These are phyloP conservation scores for Venturia nashicola DNA, from an alignment of 2,329 filamentous ascomycete genomes.

Conservation along the genomic window DNA sequence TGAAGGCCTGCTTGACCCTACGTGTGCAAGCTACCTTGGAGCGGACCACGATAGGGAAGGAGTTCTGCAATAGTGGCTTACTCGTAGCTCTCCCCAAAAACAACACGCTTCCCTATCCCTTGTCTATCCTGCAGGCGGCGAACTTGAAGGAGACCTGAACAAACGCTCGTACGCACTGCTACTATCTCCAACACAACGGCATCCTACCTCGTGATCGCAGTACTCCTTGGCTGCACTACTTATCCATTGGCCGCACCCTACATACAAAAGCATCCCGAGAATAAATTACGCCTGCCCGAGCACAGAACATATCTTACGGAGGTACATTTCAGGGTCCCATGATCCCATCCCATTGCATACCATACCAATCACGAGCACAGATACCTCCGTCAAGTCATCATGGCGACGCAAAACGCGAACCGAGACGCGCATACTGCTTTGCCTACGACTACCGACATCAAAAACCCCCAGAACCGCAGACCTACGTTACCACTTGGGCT, in stretches of 20 bases:
- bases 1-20: too few species aligned
- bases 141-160: not conserved
- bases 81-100: too few species aligned
- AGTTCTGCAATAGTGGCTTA: too few species aligned
- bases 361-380: not conserved
- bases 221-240: not conserved
- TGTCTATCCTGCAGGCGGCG: too few species aligned
- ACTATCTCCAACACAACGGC: not conserved
- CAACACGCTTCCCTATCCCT: not conserved
- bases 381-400: not conserved
- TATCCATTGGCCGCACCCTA: not conserved
- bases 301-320: not conserved
- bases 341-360: too few species aligned
- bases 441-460: not conserved
- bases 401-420: not conserved
- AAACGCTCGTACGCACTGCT: not conserved
- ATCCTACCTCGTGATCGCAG: not conserved
- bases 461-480: not conserved
- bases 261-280: not conserved
- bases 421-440: not conserved
- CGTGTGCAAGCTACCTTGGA: too few species aligned
- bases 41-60: too few species aligned
- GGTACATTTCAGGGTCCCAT: too few species aligned
- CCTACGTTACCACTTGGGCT: conserved; percentile 6
- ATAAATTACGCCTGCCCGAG: not conserved